These are phyloP conservation scores for Phaseolus coccineus DNA, from an alignment of 331 rosid species.

Conservation along the genomic window DNA sequence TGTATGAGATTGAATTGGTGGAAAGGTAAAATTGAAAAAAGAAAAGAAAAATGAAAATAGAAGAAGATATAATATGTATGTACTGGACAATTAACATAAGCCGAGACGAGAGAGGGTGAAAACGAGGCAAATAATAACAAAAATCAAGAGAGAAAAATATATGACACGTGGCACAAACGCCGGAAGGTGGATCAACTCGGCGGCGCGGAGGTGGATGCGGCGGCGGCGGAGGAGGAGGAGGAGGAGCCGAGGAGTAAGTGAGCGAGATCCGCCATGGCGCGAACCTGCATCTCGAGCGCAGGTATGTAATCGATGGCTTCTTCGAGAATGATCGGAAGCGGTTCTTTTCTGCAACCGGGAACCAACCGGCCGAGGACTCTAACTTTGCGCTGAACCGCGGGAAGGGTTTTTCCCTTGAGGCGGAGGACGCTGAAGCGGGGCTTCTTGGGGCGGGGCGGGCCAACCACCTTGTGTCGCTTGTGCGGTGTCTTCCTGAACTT, in stretches of 20 bases:
- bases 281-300: slow-evolving; percentile 96
- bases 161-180: slow-evolving; percentile 50
- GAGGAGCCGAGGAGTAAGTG: slow-evolving; percentile 57
- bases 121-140: slow-evolving; percentile 39
- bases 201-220: slow-evolving; percentile 52
- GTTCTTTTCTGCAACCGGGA: slow-evolving; percentile 92
- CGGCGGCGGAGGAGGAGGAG: slow-evolving; percentile 50
- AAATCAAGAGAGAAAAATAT: background rate
- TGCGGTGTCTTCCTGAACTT: slow-evolving; percentile 65
- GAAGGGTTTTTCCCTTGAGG: slow-evolving; percentile 72
- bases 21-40: background rate
- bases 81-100: slow-evolving; percentile 32
- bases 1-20: slow-evolving; percentile 42
- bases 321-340: slow-evolving; percentile 83
- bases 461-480: slow-evolving; percentile 48
- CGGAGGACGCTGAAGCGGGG: slow-evolving; percentile 73
- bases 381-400: slow-evolving; percentile 80
- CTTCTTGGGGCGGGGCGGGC: slow-evolving; percentile 57
- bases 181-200: slow-evolving; percentile 54
- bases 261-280: slow-evolving; percentile 80
- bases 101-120: slow-evolving; percentile 32
- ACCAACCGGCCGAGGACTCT: slow-evolving; percentile 81
- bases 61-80: slow-evolving; percentile 10
- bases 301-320: slow-evolving; percentile 88
- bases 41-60: background rate